Evolutionary conservation across 2,329 filamentous ascomycete species (phyloP).

Genomic region (Colletotrichum lentis): DNA sequence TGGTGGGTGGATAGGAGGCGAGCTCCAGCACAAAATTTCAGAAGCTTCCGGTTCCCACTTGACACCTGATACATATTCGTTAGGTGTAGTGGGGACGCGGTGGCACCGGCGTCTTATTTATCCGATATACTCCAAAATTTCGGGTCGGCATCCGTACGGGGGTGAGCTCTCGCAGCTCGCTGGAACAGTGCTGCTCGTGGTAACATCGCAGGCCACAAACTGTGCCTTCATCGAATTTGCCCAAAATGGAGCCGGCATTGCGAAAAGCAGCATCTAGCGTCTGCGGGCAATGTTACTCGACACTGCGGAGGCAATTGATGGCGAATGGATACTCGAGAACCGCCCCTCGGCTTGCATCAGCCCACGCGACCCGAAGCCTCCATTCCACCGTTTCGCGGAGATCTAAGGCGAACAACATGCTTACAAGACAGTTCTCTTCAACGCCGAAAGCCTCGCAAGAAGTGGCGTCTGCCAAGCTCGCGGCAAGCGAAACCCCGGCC

Average conservation of each 20-base stretch:
- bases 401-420: conserved; percentile 36
- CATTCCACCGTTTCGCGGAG: conserved; percentile 41
- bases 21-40: conserved; percentile 37
- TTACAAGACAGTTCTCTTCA: conserved; percentile 46
- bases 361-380: conserved; percentile 44
- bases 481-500: conserved; percentile 40
- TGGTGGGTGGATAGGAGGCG: conserved; percentile 29
- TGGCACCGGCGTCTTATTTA: conserved; percentile 21
- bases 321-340: conserved; percentile 13
- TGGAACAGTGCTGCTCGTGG: not conserved
- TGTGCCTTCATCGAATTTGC: not conserved
- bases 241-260: conserved; percentile 40
- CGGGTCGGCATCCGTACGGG: conserved; percentile 8
- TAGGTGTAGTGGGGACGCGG: not conserved
- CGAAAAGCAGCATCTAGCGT: conserved; percentile 40
- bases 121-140: conserved; percentile 38
- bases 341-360: conserved; percentile 39
- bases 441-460: conserved; percentile 42
- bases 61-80: conserved; percentile 13
- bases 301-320: conserved; percentile 37
- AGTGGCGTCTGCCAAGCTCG: conserved; percentile 42
- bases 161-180: conserved; percentile 4
- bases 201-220: conserved; percentile 8
- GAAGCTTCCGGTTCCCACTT: conserved; percentile 37
- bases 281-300: conserved; percentile 41